Conservation (phyloP, 129 eudicot species). For the Flaveria robusta region DNA sequence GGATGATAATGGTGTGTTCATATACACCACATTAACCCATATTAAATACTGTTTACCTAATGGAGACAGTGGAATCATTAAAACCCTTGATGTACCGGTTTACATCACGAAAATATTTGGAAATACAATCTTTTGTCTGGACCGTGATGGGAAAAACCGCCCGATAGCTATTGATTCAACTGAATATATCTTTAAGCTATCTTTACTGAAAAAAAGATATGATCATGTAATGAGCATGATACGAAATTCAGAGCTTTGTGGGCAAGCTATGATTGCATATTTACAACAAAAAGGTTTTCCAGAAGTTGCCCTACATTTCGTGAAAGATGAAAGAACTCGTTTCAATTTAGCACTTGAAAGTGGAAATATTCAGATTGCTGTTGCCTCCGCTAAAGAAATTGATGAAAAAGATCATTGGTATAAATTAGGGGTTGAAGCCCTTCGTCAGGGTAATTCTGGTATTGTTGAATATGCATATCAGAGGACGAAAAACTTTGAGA, state of each 20-base stretch:
- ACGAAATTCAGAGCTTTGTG: slow-evolving; percentile 71
- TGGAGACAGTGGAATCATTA: slow-evolving; percentile 75
- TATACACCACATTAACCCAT: slow-evolving; percentile 71
- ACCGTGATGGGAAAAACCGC: slow-evolving; percentile 76
- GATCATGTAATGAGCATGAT: slow-evolving; percentile 85
- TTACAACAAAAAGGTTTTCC: slow-evolving; percentile 85
- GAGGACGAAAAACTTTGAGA: slow-evolving; percentile 72
- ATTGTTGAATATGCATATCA: slow-evolving; percentile 77
- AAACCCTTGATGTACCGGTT: slow-evolving; percentile 66
- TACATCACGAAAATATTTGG: slow-evolving; percentile 70
- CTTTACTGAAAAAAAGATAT: slow-evolving; percentile 58
- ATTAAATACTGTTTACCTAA: slow-evolving; percentile 77
- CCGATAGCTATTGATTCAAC: slow-evolving; percentile 69
- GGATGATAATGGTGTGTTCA: slow-evolving; percentile 79
- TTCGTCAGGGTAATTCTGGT: slow-evolving; percentile 82
- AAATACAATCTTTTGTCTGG: slow-evolving; percentile 71
- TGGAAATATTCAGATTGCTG: slow-evolving; percentile 72
- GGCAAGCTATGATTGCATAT: slow-evolving; percentile 84
- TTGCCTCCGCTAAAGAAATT: slow-evolving; percentile 73
- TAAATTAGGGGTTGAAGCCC: slow-evolving; percentile 71
- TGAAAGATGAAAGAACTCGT: slow-evolving; percentile 69
- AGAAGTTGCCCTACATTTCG: slow-evolving; percentile 77
- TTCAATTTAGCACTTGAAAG: slow-evolving; percentile 75
- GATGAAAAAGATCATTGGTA: slow-evolving; percentile 86
- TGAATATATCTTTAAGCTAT: slow-evolving; percentile 63